Percentiles rank a stretch among this genome's conserved stretches.
These are phyloP conservation scores for Fonsecaea pugnacius DNA, from an alignment of 2,329 filamentous ascomycete genomes.

Conservation along the genomic window DNA sequence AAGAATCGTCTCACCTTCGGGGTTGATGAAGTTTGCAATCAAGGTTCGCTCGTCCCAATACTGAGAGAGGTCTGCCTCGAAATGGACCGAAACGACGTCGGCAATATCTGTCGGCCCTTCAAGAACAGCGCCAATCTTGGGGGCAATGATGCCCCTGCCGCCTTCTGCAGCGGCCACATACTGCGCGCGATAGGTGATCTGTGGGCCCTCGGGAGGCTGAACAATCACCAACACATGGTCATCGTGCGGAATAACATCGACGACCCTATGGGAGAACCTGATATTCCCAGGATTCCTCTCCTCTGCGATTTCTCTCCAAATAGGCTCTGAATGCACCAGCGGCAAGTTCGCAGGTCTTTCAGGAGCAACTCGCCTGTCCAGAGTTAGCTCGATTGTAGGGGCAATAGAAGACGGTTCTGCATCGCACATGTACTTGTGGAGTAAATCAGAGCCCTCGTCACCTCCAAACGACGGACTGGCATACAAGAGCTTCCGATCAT, in stretches of 20 bases:
- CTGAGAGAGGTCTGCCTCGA: slow-evolving; percentile 36
- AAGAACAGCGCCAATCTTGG: slow-evolving; percentile 39
- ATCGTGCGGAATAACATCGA: slow-evolving; percentile 6
- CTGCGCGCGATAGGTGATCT: slow-evolving; percentile 32
- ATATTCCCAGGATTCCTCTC: slow-evolving; percentile 40
- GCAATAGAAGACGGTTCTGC: slow-evolving; percentile 34
- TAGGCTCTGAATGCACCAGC: slow-evolving; percentile 43
- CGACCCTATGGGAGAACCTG: slow-evolving; percentile 10
- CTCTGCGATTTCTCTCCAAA: slow-evolving; percentile 39
- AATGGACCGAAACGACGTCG: slow-evolving; percentile 40
- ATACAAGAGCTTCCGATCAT: slow-evolving; percentile 14
- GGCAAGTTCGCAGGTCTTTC: slow-evolving; percentile 15
- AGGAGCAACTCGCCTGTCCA: slow-evolving; percentile 2
- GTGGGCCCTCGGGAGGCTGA: slow-evolving; percentile 33
- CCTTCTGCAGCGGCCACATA: slow-evolving; percentile 44
- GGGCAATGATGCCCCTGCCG: slow-evolving; percentile 32
- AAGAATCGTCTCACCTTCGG: slow-evolving; percentile 25
- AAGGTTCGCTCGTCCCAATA: slow-evolving; percentile 36
- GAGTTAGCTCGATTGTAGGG: not conserved
- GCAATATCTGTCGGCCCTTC: slow-evolving; percentile 40
- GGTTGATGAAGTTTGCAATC: slow-evolving; percentile 32
- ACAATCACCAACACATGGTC: slow-evolving; percentile 12
- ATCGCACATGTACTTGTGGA: slow-evolving; percentile 2
- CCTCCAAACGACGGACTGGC: slow-evolving; percentile 4
- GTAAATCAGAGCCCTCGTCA: not conserved